Evolutionary conservation across 345 rosid species (phyloP).

Genomic region (Salix exigua): DNA sequence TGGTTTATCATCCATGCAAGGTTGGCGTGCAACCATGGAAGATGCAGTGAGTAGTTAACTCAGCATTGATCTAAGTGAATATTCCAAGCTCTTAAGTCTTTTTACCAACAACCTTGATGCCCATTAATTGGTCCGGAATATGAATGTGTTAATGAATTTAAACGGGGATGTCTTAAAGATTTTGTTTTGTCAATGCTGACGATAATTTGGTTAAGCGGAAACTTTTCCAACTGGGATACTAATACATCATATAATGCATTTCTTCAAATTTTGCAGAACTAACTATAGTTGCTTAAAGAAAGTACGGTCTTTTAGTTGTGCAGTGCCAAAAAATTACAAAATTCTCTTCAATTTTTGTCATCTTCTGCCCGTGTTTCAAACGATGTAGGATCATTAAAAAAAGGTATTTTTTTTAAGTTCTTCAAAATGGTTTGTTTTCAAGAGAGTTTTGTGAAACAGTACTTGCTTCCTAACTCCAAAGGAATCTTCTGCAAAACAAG

Average conservation of each 20-base stretch:
- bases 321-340: too few relatives aligned
- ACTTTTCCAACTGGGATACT: background rate
- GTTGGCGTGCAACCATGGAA: slow-evolving; percentile 99
- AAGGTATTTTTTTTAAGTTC: background rate
- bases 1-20: slow-evolving; percentile 98
- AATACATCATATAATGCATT: too few relatives aligned
- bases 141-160: too few relatives aligned
- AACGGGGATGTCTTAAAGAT: too few relatives aligned
- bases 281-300: too few relatives aligned
- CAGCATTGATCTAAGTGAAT: background rate
- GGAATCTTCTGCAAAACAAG: background rate
- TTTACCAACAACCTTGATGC: background rate
- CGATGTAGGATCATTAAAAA: background rate
- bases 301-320: background rate
- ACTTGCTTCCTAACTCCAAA: background rate
- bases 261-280: too few relatives aligned
- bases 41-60: slow-evolving; percentile 77
- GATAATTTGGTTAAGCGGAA: background rate
- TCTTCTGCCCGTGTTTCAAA: background rate
- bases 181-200: background rate
- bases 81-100: background rate
- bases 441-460: background rate
- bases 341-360: background rate
- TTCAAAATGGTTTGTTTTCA: background rate
- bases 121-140: too few relatives aligned